Evolutionary conservation across 2,329 filamentous ascomycete genomes (phyloP).

Genomic region (Penicillium sclerotiorum): DNA sequence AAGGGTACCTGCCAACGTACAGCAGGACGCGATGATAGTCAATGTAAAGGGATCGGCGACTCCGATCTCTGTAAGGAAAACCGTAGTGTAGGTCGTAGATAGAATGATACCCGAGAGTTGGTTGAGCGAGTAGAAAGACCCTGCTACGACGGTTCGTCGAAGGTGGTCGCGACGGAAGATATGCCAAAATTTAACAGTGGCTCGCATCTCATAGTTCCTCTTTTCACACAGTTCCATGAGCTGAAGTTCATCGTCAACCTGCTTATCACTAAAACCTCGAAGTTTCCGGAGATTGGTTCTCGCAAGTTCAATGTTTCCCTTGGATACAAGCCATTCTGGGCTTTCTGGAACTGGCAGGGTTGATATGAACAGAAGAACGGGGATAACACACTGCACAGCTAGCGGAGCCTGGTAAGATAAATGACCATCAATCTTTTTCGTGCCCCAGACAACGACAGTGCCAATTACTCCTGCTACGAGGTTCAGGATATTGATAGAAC

Average conservation of each 20-base stretch:
- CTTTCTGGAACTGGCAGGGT: constrained; percentile 38
- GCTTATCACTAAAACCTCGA: constrained; percentile 32
- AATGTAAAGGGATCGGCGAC: constrained; percentile 37
- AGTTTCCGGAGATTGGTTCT: constrained; percentile 34
- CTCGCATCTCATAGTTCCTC: constrained; percentile 25
- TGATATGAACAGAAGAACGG: constrained; percentile 31
- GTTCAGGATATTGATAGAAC: constrained; percentile 36
- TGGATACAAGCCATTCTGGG: constrained; percentile 36
- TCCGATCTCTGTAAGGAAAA: constrained; percentile 39
- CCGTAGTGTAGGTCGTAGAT: constrained; percentile 41
- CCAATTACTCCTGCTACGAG: constrained; percentile 35
- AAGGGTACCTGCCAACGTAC: constrained; percentile 40
- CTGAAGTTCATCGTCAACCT: constrained; percentile 36
- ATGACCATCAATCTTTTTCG: constrained; percentile 27
- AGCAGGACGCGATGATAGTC: constrained; percentile 40
- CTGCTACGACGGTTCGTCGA: constrained; percentile 39
- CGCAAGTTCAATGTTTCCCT: constrained; percentile 33
- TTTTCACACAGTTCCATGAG: constrained; percentile 34
- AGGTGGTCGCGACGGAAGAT: constrained; percentile 40
- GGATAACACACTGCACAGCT: constrained; percentile 38
- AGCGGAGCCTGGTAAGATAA: constrained; percentile 40
- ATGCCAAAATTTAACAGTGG: constrained; percentile 36
- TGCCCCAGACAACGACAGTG: constrained; percentile 38
- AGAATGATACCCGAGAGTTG: constrained; percentile 43
- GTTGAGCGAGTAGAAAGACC: constrained; percentile 39